A percentile compares a stretch with the other conserved stretches of the same genome.
These are phyloP conservation scores for Hygrocybe punicea DNA, from an alignment of 768 basidiomycete species.

Conservation along the genomic window DNA sequence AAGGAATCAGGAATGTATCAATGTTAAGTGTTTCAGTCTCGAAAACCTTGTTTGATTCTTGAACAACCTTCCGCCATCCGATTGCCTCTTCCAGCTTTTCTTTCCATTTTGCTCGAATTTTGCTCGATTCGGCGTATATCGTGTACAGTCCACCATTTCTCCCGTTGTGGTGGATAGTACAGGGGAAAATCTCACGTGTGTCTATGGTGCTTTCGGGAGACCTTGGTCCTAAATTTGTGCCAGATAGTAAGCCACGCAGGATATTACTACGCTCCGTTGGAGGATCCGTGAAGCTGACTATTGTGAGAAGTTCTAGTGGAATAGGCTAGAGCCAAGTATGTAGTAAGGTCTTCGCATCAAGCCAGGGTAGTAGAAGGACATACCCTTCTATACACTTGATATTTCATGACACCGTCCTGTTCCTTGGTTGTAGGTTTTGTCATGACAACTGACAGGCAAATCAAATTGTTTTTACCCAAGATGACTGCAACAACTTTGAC, in stretches of 20 bases:
- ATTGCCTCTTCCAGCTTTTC: constrained; percentile 85
- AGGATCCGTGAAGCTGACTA: constrained; percentile 78
- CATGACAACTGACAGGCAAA: constrained; percentile 64
- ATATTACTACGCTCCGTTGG: constrained; percentile 70
- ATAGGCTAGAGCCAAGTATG: constrained; percentile 61
- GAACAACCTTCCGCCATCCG: constrained; percentile 76
- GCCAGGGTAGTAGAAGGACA: constrained; percentile 24
- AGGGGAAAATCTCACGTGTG: constrained; percentile 77
- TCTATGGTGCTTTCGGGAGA: constrained; percentile 49
- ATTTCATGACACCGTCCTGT: constrained; percentile 70
- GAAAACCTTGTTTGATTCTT: constrained; percentile 93
- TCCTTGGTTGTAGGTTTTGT: constrained; percentile 75
- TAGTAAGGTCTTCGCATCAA: too few relatives aligned
- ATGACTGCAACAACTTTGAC: not conserved
- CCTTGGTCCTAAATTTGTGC: constrained; percentile 24
- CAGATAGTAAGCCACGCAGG: constrained; percentile 55
- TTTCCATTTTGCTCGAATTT: constrained; percentile 82
- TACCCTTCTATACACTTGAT: constrained; percentile 77
- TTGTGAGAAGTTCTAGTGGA: constrained; percentile 85
- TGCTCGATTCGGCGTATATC: constrained; percentile 78
- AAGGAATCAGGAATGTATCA: constrained; percentile 82
- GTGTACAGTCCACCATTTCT: constrained; percentile 83
- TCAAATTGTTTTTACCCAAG: not conserved
- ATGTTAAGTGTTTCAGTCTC: constrained; percentile 87
- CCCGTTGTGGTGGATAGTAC: constrained; percentile 86